Evolutionary conservation across 345 rosid genomes (phyloP).

Genomic region (Brassica rapa): DNA sequence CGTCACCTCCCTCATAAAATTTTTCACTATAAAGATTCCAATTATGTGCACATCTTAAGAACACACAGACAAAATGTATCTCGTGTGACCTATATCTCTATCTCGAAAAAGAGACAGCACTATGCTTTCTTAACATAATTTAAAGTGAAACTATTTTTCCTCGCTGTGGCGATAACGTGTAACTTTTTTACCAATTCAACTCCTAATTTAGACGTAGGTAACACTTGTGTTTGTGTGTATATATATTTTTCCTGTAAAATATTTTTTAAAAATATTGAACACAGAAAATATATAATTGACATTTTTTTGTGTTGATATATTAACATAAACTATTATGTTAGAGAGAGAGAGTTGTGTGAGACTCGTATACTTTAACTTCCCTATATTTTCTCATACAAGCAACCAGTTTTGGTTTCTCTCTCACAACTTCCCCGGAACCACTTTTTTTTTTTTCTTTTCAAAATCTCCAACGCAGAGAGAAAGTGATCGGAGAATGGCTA

Average conservation of each 20-base stretch:
- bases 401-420: not conserved
- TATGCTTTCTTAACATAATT: not conserved
- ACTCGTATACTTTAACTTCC: constrained; percentile 10
- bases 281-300: not conserved
- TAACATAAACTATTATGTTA: not conserved
- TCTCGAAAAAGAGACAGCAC: not conserved
- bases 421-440: constrained; percentile 16
- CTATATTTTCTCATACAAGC: not conserved
- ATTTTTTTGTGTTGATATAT: not conserved
- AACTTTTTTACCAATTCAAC: not conserved
- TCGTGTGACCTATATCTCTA: not conserved
- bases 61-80: not conserved
- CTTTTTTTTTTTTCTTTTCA: not conserved
- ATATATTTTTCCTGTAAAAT: not conserved
- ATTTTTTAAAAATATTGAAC: not conserved
- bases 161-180: not conserved
- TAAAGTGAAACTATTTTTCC: constrained; percentile 1
- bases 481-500: constrained; percentile 24
- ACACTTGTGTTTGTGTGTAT: not conserved
- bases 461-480: constrained; percentile 1
- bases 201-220: not conserved
- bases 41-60: not conserved
- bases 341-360: constrained; percentile 17
- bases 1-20: not conserved
- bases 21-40: not conserved